Conservation (phyloP, 2,329 filamentous ascomycete genomes). For the Aspergillus uvarum region DNA sequence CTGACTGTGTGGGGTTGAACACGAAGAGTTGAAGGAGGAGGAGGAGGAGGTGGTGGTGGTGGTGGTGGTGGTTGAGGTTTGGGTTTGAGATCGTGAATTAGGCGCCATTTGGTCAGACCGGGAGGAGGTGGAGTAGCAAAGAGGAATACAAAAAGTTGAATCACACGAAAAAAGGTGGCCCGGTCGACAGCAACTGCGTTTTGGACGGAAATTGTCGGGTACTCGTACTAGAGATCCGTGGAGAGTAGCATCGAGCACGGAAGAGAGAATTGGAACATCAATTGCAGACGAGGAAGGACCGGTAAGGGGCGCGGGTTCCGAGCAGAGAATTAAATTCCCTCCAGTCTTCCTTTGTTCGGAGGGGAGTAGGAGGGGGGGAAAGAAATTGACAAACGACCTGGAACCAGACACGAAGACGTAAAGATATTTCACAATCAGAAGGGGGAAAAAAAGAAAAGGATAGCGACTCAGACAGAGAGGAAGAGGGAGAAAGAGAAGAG, state of each 20-base stretch:
- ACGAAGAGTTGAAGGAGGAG: slow-evolving; percentile 12
- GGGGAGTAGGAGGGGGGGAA: background rate
- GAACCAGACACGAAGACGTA: background rate
- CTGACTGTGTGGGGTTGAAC: slow-evolving; percentile 12
- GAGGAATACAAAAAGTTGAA: slow-evolving; percentile 13
- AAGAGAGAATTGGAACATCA: slow-evolving; percentile 13
- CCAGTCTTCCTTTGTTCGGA: slow-evolving; percentile 10
- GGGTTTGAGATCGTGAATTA: slow-evolving; percentile 2
- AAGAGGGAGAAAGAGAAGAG: slow-evolving; percentile 28
- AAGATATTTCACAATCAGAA: slow-evolving; percentile 2
- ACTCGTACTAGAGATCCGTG: slow-evolving; percentile 12
- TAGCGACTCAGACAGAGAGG: slow-evolving; percentile 19
- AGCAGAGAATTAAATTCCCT: slow-evolving; percentile 2
- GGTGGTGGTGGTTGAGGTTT: slow-evolving; percentile 6
- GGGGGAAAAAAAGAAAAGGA: slow-evolving; percentile 12
- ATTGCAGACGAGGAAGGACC: slow-evolving; percentile 12
- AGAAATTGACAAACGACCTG: background rate
- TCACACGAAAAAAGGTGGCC: slow-evolving; percentile 3
- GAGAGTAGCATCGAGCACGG: slow-evolving; percentile 16
- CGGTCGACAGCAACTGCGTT: slow-evolving; percentile 3
- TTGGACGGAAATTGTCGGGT: slow-evolving; percentile 7
- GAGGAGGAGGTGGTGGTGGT: slow-evolving; percentile 5
- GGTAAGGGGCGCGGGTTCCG: background rate
- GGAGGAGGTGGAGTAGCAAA: slow-evolving; percentile 8
- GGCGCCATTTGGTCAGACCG: slow-evolving; percentile 16